phyloP scores from a whole-genome alignment of 495 filamentous ascomycete genomes.

The Aspergillus avenaceus region DNA sequence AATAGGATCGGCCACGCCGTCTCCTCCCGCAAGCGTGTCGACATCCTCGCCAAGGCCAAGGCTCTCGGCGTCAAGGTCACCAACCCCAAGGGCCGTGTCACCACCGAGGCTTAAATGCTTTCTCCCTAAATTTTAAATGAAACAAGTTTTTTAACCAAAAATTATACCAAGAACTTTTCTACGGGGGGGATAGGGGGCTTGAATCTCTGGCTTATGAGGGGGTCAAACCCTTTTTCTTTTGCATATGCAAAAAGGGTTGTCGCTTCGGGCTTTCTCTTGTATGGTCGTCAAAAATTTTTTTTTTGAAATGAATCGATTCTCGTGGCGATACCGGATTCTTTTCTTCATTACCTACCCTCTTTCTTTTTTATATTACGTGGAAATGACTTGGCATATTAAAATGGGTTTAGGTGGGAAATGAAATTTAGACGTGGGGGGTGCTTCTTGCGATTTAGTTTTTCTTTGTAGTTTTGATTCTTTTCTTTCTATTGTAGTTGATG shows the following conservation, averaged over 20 bases:
- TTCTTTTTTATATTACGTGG: too few relatives aligned
- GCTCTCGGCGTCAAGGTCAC: conserved; percentile 97
- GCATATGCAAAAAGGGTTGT: conserved; percentile 4
- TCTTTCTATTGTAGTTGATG: too few relatives aligned
- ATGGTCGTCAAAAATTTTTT: conserved; percentile 14
- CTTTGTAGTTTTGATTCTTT: too few relatives aligned
- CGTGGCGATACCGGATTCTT: conserved; percentile 16
- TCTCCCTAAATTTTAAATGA: conserved; percentile 16
- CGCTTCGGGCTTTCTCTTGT: conserved; percentile 11
- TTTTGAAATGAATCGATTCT: conserved; percentile 9
- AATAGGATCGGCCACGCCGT: conserved; percentile 91
- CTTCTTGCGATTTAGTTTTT: too few relatives aligned
- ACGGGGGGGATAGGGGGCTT: not conserved
- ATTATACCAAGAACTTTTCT: conserved; percentile 4
- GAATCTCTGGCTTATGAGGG: not conserved
- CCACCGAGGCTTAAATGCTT: conserved; percentile 82
- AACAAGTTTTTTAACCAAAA: conserved; percentile 21
- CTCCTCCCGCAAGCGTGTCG: conserved; percentile 96
- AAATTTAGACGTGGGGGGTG: too few relatives aligned
- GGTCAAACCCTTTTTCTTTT: not conserved
- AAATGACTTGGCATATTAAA: too few relatives aligned
- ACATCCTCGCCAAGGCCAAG: conserved; percentile 94
- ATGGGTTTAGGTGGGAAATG: too few relatives aligned
- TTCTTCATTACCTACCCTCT: too few relatives aligned
- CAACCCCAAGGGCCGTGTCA: conserved; percentile 97